Evolutionary conservation across 345 rosid species (phyloP).

Genomic region (Arabis hirsuta): DNA sequence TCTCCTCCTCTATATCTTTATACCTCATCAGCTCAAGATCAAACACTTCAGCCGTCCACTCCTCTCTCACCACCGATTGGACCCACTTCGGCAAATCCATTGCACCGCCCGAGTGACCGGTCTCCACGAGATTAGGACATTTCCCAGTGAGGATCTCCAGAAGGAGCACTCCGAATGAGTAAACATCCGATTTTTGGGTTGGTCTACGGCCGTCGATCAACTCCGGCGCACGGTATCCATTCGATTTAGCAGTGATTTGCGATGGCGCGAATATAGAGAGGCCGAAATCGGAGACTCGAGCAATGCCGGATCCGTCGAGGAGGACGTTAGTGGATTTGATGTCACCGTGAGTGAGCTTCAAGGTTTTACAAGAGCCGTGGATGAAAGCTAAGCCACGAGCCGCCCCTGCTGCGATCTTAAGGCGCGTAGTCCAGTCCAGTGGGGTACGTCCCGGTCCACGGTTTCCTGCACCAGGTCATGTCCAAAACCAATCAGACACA

Average conservation of each 20-base stretch:
- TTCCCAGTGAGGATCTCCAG: slow-evolving; percentile 82
- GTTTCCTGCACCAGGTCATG: slow-evolving; percentile 57
- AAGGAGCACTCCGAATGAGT: slow-evolving; percentile 79
- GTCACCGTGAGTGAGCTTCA: slow-evolving; percentile 83
- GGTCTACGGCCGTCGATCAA: slow-evolving; percentile 52
- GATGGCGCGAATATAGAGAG: slow-evolving; percentile 58
- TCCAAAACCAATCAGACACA: slow-evolving; percentile 9
- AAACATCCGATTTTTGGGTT: slow-evolving; percentile 73
- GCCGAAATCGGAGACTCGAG: slow-evolving; percentile 75
- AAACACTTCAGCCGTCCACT: slow-evolving; percentile 89
- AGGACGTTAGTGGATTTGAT: slow-evolving; percentile 85
- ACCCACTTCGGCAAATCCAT: slow-evolving; percentile 84
- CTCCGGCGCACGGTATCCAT: slow-evolving; percentile 82
- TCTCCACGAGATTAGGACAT: slow-evolving; percentile 63
- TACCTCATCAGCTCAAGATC: slow-evolving; percentile 89
- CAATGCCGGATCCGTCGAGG: slow-evolving; percentile 64
- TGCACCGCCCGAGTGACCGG: slow-evolving; percentile 47
- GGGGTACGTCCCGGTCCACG: slow-evolving; percentile 93
- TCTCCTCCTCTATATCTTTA: slow-evolving; percentile 81
- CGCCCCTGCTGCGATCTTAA: slow-evolving; percentile 78
- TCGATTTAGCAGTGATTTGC: slow-evolving; percentile 51
- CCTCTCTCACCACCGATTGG: slow-evolving; percentile 79
- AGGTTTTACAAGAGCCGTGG: slow-evolving; percentile 71
- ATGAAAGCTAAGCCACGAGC: slow-evolving; percentile 81
- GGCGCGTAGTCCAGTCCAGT: slow-evolving; percentile 84